Conservation (phyloP, 805 yeast species). For the Metschnikowia hibisci region DNA sequence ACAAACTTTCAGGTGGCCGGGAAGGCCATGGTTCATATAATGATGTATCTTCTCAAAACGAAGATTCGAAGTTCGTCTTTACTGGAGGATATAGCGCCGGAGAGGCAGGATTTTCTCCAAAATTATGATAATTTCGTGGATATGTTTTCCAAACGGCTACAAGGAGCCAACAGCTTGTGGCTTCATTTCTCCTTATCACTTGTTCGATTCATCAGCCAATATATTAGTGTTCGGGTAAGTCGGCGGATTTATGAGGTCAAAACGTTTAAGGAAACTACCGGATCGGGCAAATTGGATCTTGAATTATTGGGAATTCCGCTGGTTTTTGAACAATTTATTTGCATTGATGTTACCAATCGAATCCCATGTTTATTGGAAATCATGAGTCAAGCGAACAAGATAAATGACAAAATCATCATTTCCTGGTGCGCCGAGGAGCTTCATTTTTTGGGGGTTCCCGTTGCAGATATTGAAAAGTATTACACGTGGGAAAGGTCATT, state of each 20-base stretch:
- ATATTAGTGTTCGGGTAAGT: conserved; percentile 21
- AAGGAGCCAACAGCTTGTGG: conserved; percentile 1
- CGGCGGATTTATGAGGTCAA: conserved; percentile 16
- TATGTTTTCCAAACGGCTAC: not conserved
- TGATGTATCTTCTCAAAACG: not conserved
- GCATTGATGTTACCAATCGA: conserved; percentile 14
- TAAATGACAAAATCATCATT: conserved; percentile 21
- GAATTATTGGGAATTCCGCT: conserved; percentile 20
- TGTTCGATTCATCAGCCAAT: conserved; percentile 16
- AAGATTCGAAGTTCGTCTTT: not conserved
- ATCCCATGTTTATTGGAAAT: conserved; percentile 22
- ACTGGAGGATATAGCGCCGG: not conserved
- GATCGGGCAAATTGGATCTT: conserved; percentile 14
- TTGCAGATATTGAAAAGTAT: conserved; percentile 7
- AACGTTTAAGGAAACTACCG: conserved; percentile 8
- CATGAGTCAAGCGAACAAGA: conserved; percentile 21
- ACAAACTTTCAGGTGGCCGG: conserved; percentile 22
- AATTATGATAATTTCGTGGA: conserved; percentile 4
- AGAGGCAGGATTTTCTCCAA: not conserved
- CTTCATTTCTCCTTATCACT: conserved; percentile 19
- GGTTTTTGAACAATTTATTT: conserved; percentile 16
- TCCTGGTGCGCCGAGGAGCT: conserved; percentile 32
- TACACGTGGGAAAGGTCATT: not conserved
- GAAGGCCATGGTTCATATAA: conserved; percentile 20
- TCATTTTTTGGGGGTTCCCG: conserved; percentile 23